Base-by-base conservation (phyloP, 179 eudicot genomes). In the Carnegiea gigantea region DNA sequence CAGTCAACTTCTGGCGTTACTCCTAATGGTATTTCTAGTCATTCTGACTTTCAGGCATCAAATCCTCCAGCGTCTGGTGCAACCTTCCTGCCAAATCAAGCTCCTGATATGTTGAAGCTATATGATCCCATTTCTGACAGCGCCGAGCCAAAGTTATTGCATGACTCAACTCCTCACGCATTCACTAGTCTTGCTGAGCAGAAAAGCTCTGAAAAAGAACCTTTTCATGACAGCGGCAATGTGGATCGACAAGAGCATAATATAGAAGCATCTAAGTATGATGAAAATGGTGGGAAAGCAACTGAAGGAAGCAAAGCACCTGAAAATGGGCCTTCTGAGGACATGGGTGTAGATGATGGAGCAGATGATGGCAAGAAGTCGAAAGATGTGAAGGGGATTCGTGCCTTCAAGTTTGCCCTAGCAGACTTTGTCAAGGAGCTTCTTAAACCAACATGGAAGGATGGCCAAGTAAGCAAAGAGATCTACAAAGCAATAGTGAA, bases 361-460 rank as follows among this genome's bases (percentile, higher is more conserved):
- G 88, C 48, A 65, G 91, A 83, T 24, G 97, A 89, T 78, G 86
- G 89, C 44, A 87, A 77, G 82, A 84, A 78, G 78, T 80, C 75
- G 43, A 92, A 91, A 79, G 97, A 93, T 84, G 87, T 84, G 4
- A 95, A 91, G 82, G 93, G 84, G 23, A 86, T 91, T 78, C 88
- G 97, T 26, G 79, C 86, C n/a, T 94, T 95, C 84, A 95, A 92
- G 87, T 83, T 87, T 88, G 88, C 97, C 10, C 91, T 95, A 18
- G 92, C 91, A 36, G 98, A 95, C 82, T 90, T 89, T 84, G 97
- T 92, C 23, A 93, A 94, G 86, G 98, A 93, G 85, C 89, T 93
- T 78, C 62, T 95, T 49, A 95, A 94, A 79, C 98, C 99, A 6
- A 86, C 86, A 38, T 95, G 98, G 98, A 94, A 95, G 79, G 97